Base-by-base conservation (phyloP, 1,284 basidiomycete species). In the Boletus sp. region DNA sequence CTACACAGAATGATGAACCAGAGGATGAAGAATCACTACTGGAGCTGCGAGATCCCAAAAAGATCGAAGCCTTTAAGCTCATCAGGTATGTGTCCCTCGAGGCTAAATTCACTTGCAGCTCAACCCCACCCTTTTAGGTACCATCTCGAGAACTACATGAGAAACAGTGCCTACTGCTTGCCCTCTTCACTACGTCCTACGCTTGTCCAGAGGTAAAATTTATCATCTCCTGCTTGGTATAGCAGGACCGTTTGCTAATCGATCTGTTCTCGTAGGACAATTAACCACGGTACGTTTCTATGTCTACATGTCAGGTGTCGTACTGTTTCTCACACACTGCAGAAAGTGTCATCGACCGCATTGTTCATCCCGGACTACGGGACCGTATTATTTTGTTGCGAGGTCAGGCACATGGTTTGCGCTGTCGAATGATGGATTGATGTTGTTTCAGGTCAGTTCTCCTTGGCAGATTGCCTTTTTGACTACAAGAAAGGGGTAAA, bases 271-370 rank as follows among this genome's bases (percentile, higher is more conserved):
- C 34, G 17, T 52, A 88, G 87, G 58, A 90, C 89, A 4, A 81
- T 94, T 36, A 87, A 91, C 46, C 92, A 95, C 64, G 91, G 88
- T 59, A 27, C n/a, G 61, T 56, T 22, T 42, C 8, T 81, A 51
- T 51, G 33, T 47, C 20, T 54, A 30, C 19, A 20, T 44, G 40
- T 50, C 44, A 20, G 46, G 17, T 42, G 40, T 36, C 26, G 36
- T 54, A 45, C 36, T 13, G 23, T 51, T 27, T 35, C 48, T 57
- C 39, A 55, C 41, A 14, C 39, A 6, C 39, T 57, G 19, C 59
- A 89, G 87, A 93, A 67, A 88, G 89, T 57, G 78, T 88, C n/a
- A 91, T 94, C 59, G 92, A 94, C 66, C 81, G 83, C 34, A 83
- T 94, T 43, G 76, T 91, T 52, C 88, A 93, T 69, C 88, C 92